Evolutionary conservation across 805 yeast species (phyloP), one percentile per base, ranked within the genome.

Genomic region (Yarrowia keelungensis): DNA sequence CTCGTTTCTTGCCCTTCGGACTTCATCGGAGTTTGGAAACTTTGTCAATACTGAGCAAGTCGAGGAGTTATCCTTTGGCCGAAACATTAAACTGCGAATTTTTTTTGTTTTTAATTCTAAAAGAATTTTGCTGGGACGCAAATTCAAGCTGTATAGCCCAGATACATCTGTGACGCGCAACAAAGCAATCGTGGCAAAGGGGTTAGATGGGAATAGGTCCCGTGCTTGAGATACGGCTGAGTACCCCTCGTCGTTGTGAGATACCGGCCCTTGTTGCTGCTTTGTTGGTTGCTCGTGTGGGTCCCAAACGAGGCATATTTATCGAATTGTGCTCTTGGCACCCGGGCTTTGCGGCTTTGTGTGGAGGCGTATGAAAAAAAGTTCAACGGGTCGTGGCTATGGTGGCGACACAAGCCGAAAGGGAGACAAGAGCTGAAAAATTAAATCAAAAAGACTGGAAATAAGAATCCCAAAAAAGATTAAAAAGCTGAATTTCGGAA

Each of bases 311-410:
- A 54, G 61, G 22, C 47, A 54, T 54, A 15, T 41, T 54, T 41
- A 26, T 54, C 61, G 61, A 54, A 46, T 4, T 4, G 15, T 41
- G 14, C 3, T 15, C 47, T 54, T 54, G 61, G 61, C 61, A 16
- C 5, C 59, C 59, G 59, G 61, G 61, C n/a, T 54, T 54, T 54
- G 35, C 43, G 38, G 61, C 61, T 54, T 54, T 54, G 61, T 53
- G 59, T 54, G 61, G 61, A 54, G 61, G 61, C 61, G 61, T 54
- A 39, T 41, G 19, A 15, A 38, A 15, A 3, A 9, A 14, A 26
- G 61, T 54, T 54, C 26, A 54, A 54, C 61, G 61, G 61, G 61
- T 54, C 61, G 61, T 54, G 61, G 61, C 61, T 54, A 54, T 54
- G 61, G 61, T 54, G 61, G 61, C 61, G 38, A 36, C 56, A 26